Evolutionary conservation across 495 filamentous ascomycete genomes (phyloP), one percentile per base, ranked within the genome.

Genomic region (Endocarpon pusillum): DNA sequence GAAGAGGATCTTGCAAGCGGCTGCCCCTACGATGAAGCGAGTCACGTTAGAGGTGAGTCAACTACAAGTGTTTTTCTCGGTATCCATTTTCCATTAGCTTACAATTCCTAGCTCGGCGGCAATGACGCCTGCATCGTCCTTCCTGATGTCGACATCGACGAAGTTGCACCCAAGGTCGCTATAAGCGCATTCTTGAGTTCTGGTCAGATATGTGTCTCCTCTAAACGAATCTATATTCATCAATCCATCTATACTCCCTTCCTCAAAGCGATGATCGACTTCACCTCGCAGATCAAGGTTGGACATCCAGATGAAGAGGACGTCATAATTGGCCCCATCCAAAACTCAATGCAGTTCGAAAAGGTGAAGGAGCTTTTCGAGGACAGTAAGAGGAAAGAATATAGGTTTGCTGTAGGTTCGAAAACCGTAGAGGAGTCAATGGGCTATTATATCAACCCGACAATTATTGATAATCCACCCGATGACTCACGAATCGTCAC

Each of bases 211-310:
- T 72, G 67, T 43, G 48, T 68, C 9, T 58, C 57, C 4, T 53
- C 58, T 11, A 75, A 75, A 52, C 59, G 73, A 19, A 57, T 78
- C 39, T 77, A 76, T 45, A 64, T 78, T 32, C 73, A 78, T 51
- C 59, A 72, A 37, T 52, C 48, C 23, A 68, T 77, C 37, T 77
- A 74, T 48, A 57, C 71, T 15, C 45, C 52, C 20, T 75, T 77
- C 48, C 44, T 73, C 20, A 42, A 57, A 11, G 45, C 50, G 14
- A 54, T 75, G 42, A 54, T 67, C 15, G 50, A 62, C 19, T 65
- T 62, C 42, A 58, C 64, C 11, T 58, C 66, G 45, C 41, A 21
- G 17, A 59, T 61, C 42, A 66, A 21, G 64, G 59, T 44, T 53
- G 61, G 10, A 51, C 57, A 21, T 53, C 35, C 39, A 12, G 16